These are phyloP conservation scores for Cochlearia excelsa DNA, from an alignment of 345 rosid genomes.

Conservation along the genomic window DNA sequence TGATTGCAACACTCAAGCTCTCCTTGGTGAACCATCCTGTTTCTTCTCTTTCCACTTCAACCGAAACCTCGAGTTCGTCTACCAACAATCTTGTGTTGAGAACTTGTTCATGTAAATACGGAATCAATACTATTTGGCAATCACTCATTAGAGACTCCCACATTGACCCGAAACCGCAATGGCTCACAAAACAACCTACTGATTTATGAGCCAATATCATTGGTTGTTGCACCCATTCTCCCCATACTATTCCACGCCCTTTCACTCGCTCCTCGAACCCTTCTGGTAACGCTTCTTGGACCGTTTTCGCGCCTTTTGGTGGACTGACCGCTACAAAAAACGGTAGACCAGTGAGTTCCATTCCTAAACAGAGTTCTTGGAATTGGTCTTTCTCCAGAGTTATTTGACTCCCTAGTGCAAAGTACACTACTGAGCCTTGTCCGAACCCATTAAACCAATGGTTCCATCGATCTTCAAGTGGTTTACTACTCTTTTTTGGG, in stretches of 20 bases:
- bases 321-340: constrained; percentile 41
- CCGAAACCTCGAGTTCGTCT: constrained; percentile 43
- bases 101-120: constrained; percentile 43
- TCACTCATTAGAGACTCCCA: constrained; percentile 47
- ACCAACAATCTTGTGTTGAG: constrained; percentile 42
- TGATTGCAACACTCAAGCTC: constrained; percentile 30
- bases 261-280: constrained; percentile 41
- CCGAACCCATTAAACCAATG: constrained; percentile 22
- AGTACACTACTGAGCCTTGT: constrained; percentile 31
- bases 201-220: constrained; percentile 37
- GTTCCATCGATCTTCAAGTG: constrained; percentile 33
- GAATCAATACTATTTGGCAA: constrained; percentile 43
- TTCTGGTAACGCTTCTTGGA: constrained; percentile 44
- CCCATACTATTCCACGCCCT: constrained; percentile 38
- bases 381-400: constrained; percentile 38
- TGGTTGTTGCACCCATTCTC: constrained; percentile 44
- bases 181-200: constrained; percentile 43
- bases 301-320: constrained; percentile 36
- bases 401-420: constrained; percentile 46
- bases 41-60: constrained; percentile 39
- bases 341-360: constrained; percentile 39
- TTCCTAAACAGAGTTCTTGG: constrained; percentile 45
- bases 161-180: constrained; percentile 45
- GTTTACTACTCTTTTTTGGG: constrained; percentile 1
- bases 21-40: constrained; percentile 39